Evolutionary conservation across 2,329 filamentous ascomycete species (phyloP).

Genomic region (Intubia oerlemansii): DNA sequence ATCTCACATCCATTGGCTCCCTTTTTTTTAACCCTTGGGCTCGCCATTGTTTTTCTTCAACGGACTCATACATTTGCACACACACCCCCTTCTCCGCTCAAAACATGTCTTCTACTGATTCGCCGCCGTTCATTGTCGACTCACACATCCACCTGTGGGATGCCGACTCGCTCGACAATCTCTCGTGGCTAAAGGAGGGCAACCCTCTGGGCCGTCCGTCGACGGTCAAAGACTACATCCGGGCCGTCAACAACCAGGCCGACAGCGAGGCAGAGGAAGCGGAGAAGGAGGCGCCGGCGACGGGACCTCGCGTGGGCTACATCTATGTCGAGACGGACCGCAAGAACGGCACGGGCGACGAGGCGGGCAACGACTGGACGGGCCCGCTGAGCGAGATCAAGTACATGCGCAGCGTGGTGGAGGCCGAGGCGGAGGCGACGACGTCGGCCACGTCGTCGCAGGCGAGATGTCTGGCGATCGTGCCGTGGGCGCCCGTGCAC

Average conservation of each 20-base stretch:
- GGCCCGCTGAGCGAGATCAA: slow-evolving; percentile 51
- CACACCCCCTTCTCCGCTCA: too few relatives aligned
- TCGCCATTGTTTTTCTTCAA: too few relatives aligned
- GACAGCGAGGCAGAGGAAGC: neutral
- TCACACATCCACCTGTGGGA: slow-evolving; percentile 85
- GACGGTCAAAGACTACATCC: slow-evolving; percentile 39
- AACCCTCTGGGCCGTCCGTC: slow-evolving; percentile 40
- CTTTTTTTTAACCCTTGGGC: too few relatives aligned
- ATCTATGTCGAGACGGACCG: slow-evolving; percentile 73
- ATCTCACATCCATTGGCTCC: too few relatives aligned
- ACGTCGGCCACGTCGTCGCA: slow-evolving; percentile 15
- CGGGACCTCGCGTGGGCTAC: slow-evolving; percentile 37
- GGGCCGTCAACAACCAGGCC: slow-evolving; percentile 4
- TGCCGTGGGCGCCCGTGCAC: slow-evolving; percentile 74
- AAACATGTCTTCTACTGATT: slow-evolving; percentile 5
- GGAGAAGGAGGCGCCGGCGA: slow-evolving; percentile 13
- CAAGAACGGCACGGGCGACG: slow-evolving; percentile 35
- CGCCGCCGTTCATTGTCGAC: slow-evolving; percentile 42
- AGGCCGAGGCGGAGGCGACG: slow-evolving; percentile 25
- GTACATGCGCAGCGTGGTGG: slow-evolving; percentile 44
- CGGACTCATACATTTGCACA: too few relatives aligned
- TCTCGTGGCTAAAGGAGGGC: slow-evolving; percentile 46
- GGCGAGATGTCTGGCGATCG: slow-evolving; percentile 43
- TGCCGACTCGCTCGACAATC: slow-evolving; percentile 37
- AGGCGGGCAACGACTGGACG: slow-evolving; percentile 32